Percentiles rank a stretch among this genome's conserved stretches.
Conservation (phyloP, 2,329 filamentous ascomycete genomes). For the Trichoderma sp. region DNA sequence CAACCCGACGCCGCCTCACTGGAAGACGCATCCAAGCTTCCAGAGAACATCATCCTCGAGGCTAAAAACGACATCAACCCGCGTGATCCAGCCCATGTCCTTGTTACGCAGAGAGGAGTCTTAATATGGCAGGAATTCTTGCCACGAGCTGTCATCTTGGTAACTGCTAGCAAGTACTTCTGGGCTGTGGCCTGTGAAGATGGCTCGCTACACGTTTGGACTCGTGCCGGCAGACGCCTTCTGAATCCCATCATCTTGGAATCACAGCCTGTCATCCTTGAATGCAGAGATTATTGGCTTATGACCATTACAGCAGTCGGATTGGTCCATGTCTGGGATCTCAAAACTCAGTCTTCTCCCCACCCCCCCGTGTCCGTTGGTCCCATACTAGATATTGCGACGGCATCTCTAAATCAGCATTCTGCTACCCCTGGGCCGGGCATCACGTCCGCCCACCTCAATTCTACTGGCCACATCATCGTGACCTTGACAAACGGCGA, state of each 20-base stretch:
- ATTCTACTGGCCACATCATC: conserved; percentile 79
- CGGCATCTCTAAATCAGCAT: conserved; percentile 74
- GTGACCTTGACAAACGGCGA: conserved; percentile 94
- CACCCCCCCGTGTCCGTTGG: conserved; percentile 88
- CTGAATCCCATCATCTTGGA: conserved; percentile 84
- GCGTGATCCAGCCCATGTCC: conserved; percentile 81
- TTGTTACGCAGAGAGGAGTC: conserved; percentile 75
- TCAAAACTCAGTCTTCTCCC: conserved; percentile 76
- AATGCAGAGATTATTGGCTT: conserved; percentile 85
- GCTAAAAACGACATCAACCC: conserved; percentile 77
- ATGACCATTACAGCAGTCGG: conserved; percentile 86
- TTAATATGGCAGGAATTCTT: conserved; percentile 93
- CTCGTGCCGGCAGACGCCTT: conserved; percentile 81
- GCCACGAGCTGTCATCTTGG: conserved; percentile 79
- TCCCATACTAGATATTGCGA: conserved; percentile 83
- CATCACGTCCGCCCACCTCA: conserved; percentile 87
- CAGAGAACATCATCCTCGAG: conserved; percentile 78
- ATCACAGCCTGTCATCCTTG: conserved; percentile 89
- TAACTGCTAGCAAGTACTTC: conserved; percentile 85
- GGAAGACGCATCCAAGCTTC: conserved; percentile 61
- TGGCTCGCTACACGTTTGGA: conserved; percentile 86
- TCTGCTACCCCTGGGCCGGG: conserved; percentile 73
- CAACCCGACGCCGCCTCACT: conserved; percentile 48
- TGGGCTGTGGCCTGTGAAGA: conserved; percentile 95
- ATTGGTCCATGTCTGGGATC: conserved; percentile 90